phyloP scores from a whole-genome alignment of 192 early-diverging fungal genomes.

The Chytriomyces confervae region DNA sequence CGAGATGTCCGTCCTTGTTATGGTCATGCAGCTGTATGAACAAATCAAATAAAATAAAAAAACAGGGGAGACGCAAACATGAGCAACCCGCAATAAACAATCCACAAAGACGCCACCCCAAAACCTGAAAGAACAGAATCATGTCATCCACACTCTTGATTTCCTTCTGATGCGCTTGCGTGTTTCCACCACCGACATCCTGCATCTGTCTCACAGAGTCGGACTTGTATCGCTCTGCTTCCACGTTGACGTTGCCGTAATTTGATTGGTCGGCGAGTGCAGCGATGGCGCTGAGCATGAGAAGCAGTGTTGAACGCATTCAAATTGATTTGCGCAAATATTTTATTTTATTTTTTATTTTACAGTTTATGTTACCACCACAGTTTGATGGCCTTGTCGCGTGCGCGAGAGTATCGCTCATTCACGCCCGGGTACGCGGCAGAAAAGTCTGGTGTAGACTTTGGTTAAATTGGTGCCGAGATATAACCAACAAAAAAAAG shows the following conservation, averaged over 20 bases:
- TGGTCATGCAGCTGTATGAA: constrained; percentile 61
- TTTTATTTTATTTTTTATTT: neutral
- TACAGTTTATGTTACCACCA: constrained; percentile 11
- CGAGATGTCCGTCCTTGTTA: constrained; percentile 73
- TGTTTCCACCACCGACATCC: neutral
- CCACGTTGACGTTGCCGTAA: constrained; percentile 20
- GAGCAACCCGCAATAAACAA: no score
- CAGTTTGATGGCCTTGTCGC: neutral
- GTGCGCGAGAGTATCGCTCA: neutral
- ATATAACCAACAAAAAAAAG: neutral
- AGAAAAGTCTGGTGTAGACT: neutral
- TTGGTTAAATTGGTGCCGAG: no score
- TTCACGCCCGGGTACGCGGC: neutral
- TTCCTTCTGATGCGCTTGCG: constrained; percentile 26
- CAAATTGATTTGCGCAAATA: neutral
- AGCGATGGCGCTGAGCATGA: neutral
- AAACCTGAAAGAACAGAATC: constrained; percentile 21
- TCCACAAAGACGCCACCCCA: no score
- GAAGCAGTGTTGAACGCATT: neutral
- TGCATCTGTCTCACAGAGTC: neutral
- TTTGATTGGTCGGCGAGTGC: constrained; percentile 12
- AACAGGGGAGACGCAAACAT: no score
- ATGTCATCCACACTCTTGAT: constrained; percentile 28
- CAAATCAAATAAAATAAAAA: neutral
- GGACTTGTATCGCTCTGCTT: constrained; percentile 19